Evolutionary conservation across 1,284 basidiomycete species (phyloP), one percentile per base, ranked within the genome.

Genomic region (Cutaneotrichosporon sp.): DNA sequence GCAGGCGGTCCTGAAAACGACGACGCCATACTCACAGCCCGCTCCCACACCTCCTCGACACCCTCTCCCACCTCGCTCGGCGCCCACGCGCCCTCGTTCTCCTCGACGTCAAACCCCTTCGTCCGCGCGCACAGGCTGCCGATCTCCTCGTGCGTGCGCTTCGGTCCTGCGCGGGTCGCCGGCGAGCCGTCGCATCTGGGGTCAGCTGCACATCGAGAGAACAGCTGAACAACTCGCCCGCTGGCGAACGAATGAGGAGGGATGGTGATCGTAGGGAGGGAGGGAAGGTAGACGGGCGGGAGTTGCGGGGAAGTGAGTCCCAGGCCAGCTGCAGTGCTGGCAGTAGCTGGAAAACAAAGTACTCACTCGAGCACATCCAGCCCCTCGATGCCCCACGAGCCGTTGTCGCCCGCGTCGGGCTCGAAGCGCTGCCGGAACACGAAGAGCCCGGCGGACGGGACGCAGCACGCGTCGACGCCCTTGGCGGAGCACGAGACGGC

Each of bases 1-100:
- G 51, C 22, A 33, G 51, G 10, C 22, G 25, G 22, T 13, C 45
- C 9, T 46, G 45, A 10, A 22, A 46, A 46, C 4, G 7, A 22
- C 11, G 14, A 46, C 22, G 24, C 45, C n/a, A 0, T 0, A 72
- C 79, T 65, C 57, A 80, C 79, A 16, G 69, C 65, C 27, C 78
- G 62, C 57, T 77, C 77, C 76, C 77, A 77, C 10, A 77, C 64
- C 67, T 81, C 79, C 59, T 81, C 79, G 7, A 79, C 68, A 9
- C 79, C 74, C 60, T 81, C 79, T 10, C 79, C 79, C 13, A 76
- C 73, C 59, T 79, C 78, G 38, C 72, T 72, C 56, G 69, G 69
- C 27, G 75, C 75, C 79, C 79, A 81, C 42, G 77, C 75, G 7
- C 54, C 56, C 60, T 80, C 79, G 14, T 72, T 74, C 25, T 66